Evolutionary conservation across 108 stramenopile species (phyloP).

Genomic region (Conticribra guillardii): DNA sequence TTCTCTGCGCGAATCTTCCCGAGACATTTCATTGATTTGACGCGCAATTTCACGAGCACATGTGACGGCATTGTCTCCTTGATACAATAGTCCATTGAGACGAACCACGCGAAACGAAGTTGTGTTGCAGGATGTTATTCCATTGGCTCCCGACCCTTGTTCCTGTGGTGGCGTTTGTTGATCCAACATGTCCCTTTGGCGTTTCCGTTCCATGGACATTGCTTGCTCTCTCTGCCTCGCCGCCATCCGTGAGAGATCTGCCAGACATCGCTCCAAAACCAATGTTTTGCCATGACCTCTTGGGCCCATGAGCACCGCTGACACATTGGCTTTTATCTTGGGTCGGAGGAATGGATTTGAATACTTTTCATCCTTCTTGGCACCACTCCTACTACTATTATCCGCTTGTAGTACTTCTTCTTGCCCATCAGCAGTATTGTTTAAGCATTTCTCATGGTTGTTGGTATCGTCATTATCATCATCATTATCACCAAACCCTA

Average conservation of each 20-base stretch:
- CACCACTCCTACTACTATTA: no score
- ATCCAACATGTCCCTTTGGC: no score
- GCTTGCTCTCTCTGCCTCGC: slow-evolving; percentile 16
- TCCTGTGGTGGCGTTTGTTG: neutral
- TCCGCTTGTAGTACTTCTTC: no score
- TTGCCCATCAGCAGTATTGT: no score
- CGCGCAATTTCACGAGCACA: slow-evolving; percentile 78
- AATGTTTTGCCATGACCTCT: slow-evolving; percentile 77
- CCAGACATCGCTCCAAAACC: slow-evolving; percentile 70
- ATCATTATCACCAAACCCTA: slow-evolving; percentile 27
- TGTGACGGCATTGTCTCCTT: slow-evolving; percentile 66
- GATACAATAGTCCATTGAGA: slow-evolving; percentile 72
- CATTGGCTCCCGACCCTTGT: slow-evolving; percentile 2
- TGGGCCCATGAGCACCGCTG: slow-evolving; percentile 77
- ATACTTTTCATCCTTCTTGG: neutral
- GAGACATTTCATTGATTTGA: slow-evolving; percentile 72
- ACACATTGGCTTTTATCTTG: slow-evolving; percentile 51
- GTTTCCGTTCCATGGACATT: slow-evolving; percentile 4
- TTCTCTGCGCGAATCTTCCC: slow-evolving; percentile 22
- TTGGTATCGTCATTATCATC: neutral
- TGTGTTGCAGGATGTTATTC: neutral
- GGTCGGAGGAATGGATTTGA: neutral
- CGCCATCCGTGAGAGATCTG: slow-evolving; percentile 45
- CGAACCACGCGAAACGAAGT: slow-evolving; percentile 63
- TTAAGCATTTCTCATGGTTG: neutral